Base-by-base conservation (phyloP, 2,329 filamentous ascomycete species). In the Didymella exigua region DNA sequence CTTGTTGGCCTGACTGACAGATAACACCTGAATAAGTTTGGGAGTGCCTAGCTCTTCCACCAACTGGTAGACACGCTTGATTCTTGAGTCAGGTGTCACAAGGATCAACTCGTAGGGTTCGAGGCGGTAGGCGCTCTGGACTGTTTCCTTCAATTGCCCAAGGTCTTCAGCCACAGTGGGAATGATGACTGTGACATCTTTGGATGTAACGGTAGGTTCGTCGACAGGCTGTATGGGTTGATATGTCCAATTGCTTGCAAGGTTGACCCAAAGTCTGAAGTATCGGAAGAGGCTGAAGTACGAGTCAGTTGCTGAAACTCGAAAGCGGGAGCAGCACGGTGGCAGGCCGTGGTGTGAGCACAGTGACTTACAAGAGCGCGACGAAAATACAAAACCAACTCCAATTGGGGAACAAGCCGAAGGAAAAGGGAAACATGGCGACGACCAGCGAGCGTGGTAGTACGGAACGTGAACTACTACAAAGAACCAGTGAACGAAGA, bases 131-230 rank as follows among this genome's bases (percentile, higher is more conserved):
- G 91, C 91, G 68, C 89, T 91, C 70, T 88, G 82, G 33, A 98
- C 83, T 16, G 92, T 96, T 56, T 89, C 86, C 48, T 88, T 87
- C 58, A 98, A 82, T 70, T 96, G 91, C 66, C 92, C 87, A 56
- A 93, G 91, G 59, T 86, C 87, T 57, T 92, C 91, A 71, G 96
- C 91, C 61, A 98, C 92, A 10, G 93, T 96, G 7, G 93, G 93
- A 58, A 97, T 90, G 66, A 98, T 90, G 61, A 97, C 91, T 5
- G 93, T 96, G 68, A 96, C 92, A 84, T 98, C 91, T 65, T 90
- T 79, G 29, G 87, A 84, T 24, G 87, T 91, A 72, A 92, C 88
- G 38, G 82, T 87, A n/a, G 93, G 91, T 60, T 91, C 89, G 54
- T 86, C 85, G 34, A 91, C 89, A 49, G 93, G 89, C 36, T 89